Evolutionary conservation across 2,329 filamentous ascomycete genomes (phyloP).

Genomic region (Rhexocercosporidium sp.): DNA sequence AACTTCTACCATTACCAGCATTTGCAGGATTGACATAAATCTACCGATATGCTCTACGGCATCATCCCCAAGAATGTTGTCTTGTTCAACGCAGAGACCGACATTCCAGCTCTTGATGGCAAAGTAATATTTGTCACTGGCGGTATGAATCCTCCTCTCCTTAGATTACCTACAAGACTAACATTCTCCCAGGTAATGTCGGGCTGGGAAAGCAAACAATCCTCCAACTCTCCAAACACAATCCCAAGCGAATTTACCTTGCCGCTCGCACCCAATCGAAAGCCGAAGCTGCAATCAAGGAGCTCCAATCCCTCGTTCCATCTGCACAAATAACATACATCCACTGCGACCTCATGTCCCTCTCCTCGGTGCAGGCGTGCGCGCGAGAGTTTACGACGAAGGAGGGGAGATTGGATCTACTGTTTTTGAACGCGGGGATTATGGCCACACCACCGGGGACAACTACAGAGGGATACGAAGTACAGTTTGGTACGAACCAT

Average conservation of each 20-base stretch:
- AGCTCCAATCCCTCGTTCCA: conserved; percentile 42
- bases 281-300: conserved; percentile 46
- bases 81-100: conserved; percentile 30
- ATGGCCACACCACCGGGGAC: conserved; percentile 47
- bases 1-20: not conserved
- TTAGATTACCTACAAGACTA: not conserved
- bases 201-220: conserved; percentile 53
- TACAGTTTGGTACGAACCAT: conserved; percentile 56
- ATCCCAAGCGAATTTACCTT: conserved; percentile 47
- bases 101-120: conserved; percentile 46
- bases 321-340: conserved; percentile 44
- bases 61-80: conserved; percentile 21
- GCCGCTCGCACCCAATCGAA: conserved; percentile 45
- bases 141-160: conserved; percentile 32
- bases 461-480: conserved; percentile 54
- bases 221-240: conserved; percentile 48
- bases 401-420: conserved; percentile 48
- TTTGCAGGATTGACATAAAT: too few species aligned
- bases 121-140: conserved; percentile 55
- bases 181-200: conserved; percentile 34
- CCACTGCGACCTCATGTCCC: conserved; percentile 51
- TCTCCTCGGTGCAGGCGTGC: conserved; percentile 50
- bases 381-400: conserved; percentile 45
- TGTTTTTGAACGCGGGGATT: conserved; percentile 53
- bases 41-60: conserved; percentile 25